Percentiles rank a stretch among this genome's conserved stretches.
These are phyloP conservation scores for Rhodamnia rubescens DNA, from an alignment of 345 rosid genomes.

Conservation along the genomic window DNA sequence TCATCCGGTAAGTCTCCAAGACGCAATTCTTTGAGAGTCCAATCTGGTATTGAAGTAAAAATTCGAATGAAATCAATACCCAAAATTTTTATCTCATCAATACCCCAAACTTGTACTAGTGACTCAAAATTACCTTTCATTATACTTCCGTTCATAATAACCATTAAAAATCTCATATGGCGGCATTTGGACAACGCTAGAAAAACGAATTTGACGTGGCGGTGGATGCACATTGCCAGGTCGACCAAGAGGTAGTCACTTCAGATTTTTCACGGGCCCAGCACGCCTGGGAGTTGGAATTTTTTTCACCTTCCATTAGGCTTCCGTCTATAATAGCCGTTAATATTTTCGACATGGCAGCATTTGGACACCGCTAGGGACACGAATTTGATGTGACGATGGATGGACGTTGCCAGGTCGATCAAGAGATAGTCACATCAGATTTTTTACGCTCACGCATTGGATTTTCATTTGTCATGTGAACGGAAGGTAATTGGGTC, in stretches of 20 bases:
- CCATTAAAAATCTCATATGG: fast-evolving
- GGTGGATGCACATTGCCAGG: fast-evolving
- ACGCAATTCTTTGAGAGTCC: no score
- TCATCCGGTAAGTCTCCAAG: no score
- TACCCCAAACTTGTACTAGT: fast-evolving
- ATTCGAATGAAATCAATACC: no score
- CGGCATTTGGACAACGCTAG: background rate
- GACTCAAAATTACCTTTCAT: background rate
- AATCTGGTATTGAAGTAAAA: no score
- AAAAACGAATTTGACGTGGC: background rate
- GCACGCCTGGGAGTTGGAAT: background rate
- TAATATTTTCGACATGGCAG: no score
- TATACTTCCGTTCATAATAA: background rate
- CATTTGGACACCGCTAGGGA: no score
- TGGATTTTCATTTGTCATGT: background rate
- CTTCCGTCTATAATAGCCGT: no score
- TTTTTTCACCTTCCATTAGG: background rate
- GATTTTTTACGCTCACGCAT: background rate
- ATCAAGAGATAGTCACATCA: fast-evolving
- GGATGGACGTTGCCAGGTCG: background rate
- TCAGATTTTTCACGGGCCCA: fast-evolving
- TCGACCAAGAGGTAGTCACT: background rate
- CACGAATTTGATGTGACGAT: no score
- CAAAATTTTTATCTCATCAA: no score
- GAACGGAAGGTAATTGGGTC: background rate